These are phyloP conservation scores for Neoscytalidium dimidiatum DNA, from an alignment of 2,329 filamentous ascomycete species.

Conservation along the genomic window DNA sequence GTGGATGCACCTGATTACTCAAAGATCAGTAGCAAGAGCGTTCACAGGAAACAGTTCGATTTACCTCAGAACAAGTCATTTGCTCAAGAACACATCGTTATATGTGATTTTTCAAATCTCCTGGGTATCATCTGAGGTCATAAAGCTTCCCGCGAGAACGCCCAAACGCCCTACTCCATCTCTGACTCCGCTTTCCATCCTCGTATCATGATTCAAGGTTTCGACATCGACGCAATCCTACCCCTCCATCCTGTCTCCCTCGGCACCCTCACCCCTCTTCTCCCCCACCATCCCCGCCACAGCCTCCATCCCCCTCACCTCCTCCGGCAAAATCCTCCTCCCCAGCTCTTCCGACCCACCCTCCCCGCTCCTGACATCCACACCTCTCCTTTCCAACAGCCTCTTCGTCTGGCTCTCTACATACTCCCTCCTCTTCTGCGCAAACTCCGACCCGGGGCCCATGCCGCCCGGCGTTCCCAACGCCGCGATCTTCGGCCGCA, in stretches of 20 bases:
- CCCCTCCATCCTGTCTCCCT: conserved; percentile 16
- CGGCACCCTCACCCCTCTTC: not conserved
- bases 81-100: not conserved
- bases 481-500: conserved; percentile 64
- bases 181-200: not conserved
- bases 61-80: no score
- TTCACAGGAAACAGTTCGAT: no score
- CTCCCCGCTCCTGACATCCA: conserved; percentile 51
- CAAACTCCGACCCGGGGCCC: conserved; percentile 44
- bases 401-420: conserved; percentile 60
- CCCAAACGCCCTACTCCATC: not conserved
- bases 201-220: not conserved
- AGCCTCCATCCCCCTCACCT: conserved; percentile 39
- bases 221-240: not conserved
- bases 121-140: conserved; percentile 4
- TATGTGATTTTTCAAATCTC: not conserved
- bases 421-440: conserved; percentile 75
- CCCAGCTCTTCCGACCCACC: conserved; percentile 32
- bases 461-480: conserved; percentile 36
- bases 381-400: conserved; percentile 72
- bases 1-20: no score
- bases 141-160: not conserved
- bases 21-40: no score
- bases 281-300: conserved; percentile 23
- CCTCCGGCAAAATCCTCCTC: conserved; percentile 33